Percentiles rank a stretch among this genome's conserved stretches.
phyloP scores from a whole-genome alignment of 345 rosid genomes.

The Rhodomyrtus tomentosa region DNA sequence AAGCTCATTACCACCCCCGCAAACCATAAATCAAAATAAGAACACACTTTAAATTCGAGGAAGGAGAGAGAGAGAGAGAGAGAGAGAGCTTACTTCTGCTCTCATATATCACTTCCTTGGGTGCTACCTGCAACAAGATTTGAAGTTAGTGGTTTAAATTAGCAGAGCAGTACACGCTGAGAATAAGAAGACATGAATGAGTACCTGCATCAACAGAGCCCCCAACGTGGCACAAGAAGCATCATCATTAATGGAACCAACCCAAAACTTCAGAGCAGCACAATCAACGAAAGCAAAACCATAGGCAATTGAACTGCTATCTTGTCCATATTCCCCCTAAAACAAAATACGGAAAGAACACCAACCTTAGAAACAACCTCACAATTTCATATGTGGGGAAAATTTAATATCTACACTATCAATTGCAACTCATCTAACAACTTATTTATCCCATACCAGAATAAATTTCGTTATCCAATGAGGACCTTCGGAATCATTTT shows the following conservation, averaged over 20 bases:
- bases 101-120: constrained; percentile 82
- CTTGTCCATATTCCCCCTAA: constrained; percentile 38
- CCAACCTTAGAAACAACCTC: not conserved
- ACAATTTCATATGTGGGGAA: not conserved
- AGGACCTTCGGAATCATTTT: not conserved
- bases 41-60: not conserved
- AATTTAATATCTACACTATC: not conserved
- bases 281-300: constrained; percentile 98
- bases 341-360: not conserved
- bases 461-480: not conserved
- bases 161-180: not conserved
- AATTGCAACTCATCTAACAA: not conserved
- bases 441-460: not conserved
- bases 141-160: constrained; percentile 1
- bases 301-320: constrained; percentile 37
- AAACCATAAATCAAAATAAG: not conserved
- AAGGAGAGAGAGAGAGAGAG: not conserved
- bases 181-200: constrained; percentile 7
- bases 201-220: constrained; percentile 88
- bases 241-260: constrained; percentile 70
- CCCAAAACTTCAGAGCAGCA: constrained; percentile 85
- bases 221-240: constrained; percentile 76
- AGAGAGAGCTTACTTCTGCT: constrained; percentile 42
- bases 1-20: not conserved
- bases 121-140: constrained; percentile 54